Conservation (phyloP, 495 filamentous ascomycete species). For the Xylaria cubensis region DNA sequence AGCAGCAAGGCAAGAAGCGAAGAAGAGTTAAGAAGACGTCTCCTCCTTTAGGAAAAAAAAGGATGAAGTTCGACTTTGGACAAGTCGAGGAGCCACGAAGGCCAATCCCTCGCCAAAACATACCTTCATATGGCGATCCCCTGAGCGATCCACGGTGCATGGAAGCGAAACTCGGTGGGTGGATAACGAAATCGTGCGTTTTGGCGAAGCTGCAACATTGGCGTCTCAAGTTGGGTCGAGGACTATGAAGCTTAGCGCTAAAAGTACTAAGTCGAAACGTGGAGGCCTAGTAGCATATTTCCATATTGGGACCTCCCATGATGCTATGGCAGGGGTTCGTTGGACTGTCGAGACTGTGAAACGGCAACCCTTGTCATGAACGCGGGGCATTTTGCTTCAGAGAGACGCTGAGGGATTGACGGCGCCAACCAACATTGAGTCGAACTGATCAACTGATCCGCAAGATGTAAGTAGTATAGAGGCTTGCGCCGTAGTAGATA, state of each 20-base stretch:
- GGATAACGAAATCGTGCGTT: slow-evolving; percentile 7
- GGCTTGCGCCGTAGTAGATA: not conserved
- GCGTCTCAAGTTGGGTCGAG: slow-evolving; percentile 26
- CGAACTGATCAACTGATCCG: not conserved
- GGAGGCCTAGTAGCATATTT: not conserved
- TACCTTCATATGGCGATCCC: slow-evolving; percentile 10
- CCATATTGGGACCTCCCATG: not conserved
- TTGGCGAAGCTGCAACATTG: slow-evolving; percentile 19
- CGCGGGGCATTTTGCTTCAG: slow-evolving; percentile 6
- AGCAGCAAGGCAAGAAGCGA: slow-evolving; percentile 35
- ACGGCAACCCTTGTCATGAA: not conserved
- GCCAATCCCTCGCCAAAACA: slow-evolving; percentile 9
- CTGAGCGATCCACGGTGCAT: slow-evolving; percentile 1
- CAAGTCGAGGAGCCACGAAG: not conserved
- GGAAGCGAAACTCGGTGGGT: slow-evolving; percentile 15
- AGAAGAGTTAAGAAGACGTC: slow-evolving; percentile 22
- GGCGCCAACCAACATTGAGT: slow-evolving; percentile 2
- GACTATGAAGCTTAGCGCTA: slow-evolving; percentile 18
- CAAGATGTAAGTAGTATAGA: not conserved
- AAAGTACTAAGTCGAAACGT: slow-evolving; percentile 19
- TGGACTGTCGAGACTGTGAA: slow-evolving; percentile 13
- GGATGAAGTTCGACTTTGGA: not conserved
- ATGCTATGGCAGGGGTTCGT: slow-evolving; percentile 9
- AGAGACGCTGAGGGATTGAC: not conserved
- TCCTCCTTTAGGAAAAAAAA: not conserved